A percentile compares a stretch with the other conserved stretches of the same genome.
phyloP scores from a whole-genome alignment of 176 grass and related monocot genomes.

The Puya raimondii region DNA sequence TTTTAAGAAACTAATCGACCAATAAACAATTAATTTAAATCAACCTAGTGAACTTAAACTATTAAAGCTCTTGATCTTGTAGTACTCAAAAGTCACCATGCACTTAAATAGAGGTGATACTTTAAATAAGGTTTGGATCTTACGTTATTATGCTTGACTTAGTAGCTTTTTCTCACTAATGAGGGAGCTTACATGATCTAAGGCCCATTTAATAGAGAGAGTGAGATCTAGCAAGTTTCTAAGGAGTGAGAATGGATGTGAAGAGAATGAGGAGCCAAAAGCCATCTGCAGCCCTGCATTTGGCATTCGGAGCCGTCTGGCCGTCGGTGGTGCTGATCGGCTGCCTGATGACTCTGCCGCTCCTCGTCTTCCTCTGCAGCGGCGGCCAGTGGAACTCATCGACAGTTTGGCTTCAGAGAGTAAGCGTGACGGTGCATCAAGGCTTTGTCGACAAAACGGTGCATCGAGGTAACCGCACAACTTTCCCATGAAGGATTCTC shows the following conservation, averaged over 20 bases:
- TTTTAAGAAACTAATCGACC: too few relatives aligned
- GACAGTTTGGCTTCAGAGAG: slow-evolving; percentile 11
- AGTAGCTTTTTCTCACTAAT: too few relatives aligned
- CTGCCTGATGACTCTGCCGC: not conserved
- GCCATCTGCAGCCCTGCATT: not conserved
- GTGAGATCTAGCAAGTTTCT: not conserved
- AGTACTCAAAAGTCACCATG: too few relatives aligned
- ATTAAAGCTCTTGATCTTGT: not conserved
- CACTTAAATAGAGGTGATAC: too few relatives aligned
- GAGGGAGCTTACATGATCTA: too few relatives aligned
- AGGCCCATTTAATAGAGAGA: too few relatives aligned
- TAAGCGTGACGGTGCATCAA: slow-evolving; percentile 1
- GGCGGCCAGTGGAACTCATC: not conserved
- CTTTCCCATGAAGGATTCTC: not conserved
- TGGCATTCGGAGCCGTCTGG: not conserved
- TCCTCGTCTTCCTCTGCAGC: slow-evolving; percentile 13
- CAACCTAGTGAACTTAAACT: not conserved
- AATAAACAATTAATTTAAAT: too few relatives aligned
- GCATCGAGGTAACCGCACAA: not conserved
- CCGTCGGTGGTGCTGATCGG: not conserved
- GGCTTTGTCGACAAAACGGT: not conserved
- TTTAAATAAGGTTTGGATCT: too few relatives aligned
- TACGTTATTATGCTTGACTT: too few relatives aligned
- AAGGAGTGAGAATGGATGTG: not conserved
- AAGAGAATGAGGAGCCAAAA: not conserved